phyloP scores from a whole-genome alignment of 2,329 filamentous ascomycete genomes.

The Trichoderma afroharzianum region DNA sequence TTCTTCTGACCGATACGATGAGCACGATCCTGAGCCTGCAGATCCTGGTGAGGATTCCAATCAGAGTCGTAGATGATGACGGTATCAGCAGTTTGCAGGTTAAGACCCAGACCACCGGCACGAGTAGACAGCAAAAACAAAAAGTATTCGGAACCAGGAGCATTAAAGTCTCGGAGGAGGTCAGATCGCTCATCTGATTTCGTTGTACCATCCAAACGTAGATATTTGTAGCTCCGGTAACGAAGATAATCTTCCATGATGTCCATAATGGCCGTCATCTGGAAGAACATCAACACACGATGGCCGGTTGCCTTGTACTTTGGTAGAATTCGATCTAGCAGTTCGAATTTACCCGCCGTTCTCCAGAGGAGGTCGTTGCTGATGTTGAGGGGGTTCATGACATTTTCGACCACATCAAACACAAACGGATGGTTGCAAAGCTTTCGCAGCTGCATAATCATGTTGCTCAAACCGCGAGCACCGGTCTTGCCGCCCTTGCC shows the following conservation, averaged over 20 bases:
- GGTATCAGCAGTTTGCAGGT: slow-evolving; percentile 94
- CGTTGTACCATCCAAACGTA: slow-evolving; percentile 92
- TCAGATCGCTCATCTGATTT: slow-evolving; percentile 97
- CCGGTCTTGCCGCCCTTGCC: slow-evolving; percentile 93
- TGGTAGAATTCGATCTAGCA: slow-evolving; percentile 85
- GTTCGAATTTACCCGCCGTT: slow-evolving; percentile 93
- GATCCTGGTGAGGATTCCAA: slow-evolving; percentile 99
- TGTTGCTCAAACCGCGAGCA: slow-evolving; percentile 94
- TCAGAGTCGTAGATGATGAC: slow-evolving; percentile 99
- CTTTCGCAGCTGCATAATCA: slow-evolving; percentile 99
- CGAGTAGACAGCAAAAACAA: slow-evolving; percentile 98
- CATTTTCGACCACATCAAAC: slow-evolving; percentile 95
- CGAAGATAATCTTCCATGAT: slow-evolving; percentile 99
- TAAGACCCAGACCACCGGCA: slow-evolving; percentile 95
- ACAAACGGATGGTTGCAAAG: slow-evolving; percentile 99
- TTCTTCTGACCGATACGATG: slow-evolving; percentile 99
- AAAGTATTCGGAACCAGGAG: slow-evolving; percentile 86
- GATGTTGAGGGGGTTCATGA: slow-evolving; percentile 85
- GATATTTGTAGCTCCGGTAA: slow-evolving; percentile 75
- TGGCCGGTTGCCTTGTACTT: slow-evolving; percentile 91
- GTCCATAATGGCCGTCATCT: slow-evolving; percentile 99
- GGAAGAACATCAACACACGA: slow-evolving; percentile 99
- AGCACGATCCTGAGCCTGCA: slow-evolving; percentile 98
- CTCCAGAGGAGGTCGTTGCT: slow-evolving; percentile 96
- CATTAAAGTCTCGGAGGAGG: slow-evolving; percentile 84